These are phyloP conservation scores for Quambalaria eucalypti DNA, from an alignment of 1,284 basidiomycete genomes.

Conservation along the genomic window DNA sequence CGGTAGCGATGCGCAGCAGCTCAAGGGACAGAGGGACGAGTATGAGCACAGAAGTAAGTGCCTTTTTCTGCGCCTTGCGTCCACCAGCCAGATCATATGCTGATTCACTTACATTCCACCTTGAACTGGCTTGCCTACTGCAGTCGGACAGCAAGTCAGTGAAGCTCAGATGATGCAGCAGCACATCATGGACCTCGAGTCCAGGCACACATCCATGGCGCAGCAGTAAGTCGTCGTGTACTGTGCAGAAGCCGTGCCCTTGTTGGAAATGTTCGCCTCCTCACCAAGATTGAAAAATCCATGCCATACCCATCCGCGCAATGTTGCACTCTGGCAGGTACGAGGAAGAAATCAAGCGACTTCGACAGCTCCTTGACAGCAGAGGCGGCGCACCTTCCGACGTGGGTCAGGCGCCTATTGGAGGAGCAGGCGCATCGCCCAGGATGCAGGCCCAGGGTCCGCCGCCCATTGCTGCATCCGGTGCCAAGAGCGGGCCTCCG, in stretches of 20 bases:
- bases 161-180: constrained; percentile 65
- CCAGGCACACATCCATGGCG: constrained; percentile 62
- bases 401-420: too few relatives aligned
- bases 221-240: constrained; percentile 51
- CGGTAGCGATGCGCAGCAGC: constrained; percentile 59
- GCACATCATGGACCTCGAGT: constrained; percentile 68
- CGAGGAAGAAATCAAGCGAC: constrained; percentile 62
- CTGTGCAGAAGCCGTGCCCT: too few relatives aligned
- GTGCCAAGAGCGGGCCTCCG: constrained; percentile 14
- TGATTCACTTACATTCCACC: too few relatives aligned
- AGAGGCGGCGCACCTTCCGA: constrained; percentile 22
- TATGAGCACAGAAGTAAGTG: constrained; percentile 72
- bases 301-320: too few relatives aligned
- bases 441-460: constrained; percentile 8
- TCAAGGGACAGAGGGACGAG: constrained; percentile 75
- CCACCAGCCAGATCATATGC: too few relatives aligned
- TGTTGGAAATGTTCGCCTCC: too few relatives aligned
- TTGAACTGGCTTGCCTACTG: too few relatives aligned
- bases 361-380: constrained; percentile 59
- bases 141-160: constrained; percentile 64
- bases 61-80: too few relatives aligned
- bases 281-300: too few relatives aligned
- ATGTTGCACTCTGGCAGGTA: constrained; percentile 49
- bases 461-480: constrained; percentile 47
- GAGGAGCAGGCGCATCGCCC: constrained; percentile 14